Base-by-base conservation (phyloP, 192 early-diverging fungal genomes). In the Entomortierella chlamydospora region DNA sequence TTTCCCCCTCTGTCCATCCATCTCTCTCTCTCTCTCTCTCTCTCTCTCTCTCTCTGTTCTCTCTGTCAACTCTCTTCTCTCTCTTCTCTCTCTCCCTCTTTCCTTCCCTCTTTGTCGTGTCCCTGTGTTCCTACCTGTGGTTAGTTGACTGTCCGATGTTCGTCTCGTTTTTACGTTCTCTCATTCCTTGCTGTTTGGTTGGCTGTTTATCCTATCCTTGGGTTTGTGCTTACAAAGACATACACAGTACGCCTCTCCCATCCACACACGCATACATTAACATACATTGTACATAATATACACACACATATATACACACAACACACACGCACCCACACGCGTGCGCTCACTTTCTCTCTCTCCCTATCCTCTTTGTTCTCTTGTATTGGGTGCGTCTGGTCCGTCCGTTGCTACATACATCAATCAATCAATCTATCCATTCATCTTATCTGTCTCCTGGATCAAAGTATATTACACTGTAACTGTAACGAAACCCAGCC, bases 21-120 rank as follows among this genome's bases (percentile, higher is more conserved):
- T 61, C 53, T 61, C 34, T 55, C 60, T 62, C 60, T 71, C 52
- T 49, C 52, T 71, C 60, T 62, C 69, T 47, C 51, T 33, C 22
- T 41, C 52, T 56, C 51, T 43, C 51, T 22, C 13, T 58, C 25
- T 50, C 53, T 42, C 26, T 39, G 23, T 63, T 51, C 53, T 13
- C 41, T 49, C n/a, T n/a, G 1, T 54, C 52, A n/a, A 12, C 63
- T 7, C 52, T 23, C 50, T 25, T 28, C 55, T 33, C 8, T 57
- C 54, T 29, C 57, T 37, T 31, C 45, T 59, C 47, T 47, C 45
- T 69, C 67, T 60, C 30, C 58, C 56, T 33, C 15, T 59, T 31
- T 49, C 25, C 60, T 22, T 43, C 28, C 41, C 34, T 41, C 61
- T 71, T 15, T 59, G 30, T 51, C 12, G 28, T 47, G 45, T 47